Base-by-base conservation (phyloP, 78 protist species). In the Neovahlkampfia damariscottae region DNA sequence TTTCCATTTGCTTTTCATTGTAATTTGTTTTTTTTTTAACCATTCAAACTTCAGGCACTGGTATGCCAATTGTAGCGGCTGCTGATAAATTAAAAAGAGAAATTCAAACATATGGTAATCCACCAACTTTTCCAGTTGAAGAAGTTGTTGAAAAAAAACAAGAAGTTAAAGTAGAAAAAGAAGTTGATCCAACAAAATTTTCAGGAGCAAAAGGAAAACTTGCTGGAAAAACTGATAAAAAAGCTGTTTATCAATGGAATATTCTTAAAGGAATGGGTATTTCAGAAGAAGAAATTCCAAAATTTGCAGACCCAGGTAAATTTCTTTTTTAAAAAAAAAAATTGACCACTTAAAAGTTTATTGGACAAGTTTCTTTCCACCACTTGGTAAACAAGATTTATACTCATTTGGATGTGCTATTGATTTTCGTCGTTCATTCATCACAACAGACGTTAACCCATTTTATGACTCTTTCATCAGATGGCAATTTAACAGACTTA, bases 1-100 rank as follows among this genome's bases (percentile, higher is more conserved):
- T 96, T 93, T 81, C 99, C 99, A 10, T 93, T 98, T 70, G 98
- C 88, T 0, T 96, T 98, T 81, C 99, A 98, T 87, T 93, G 97
- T 86, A 98, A 99, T n/a, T n/a, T n/a, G n/a, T n/a, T n/a, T n/a
- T n/a, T n/a, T n/a, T n/a, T n/a, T n/a, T n/a, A n/a, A n/a, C n/a
- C n/a, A n/a, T n/a, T n/a, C n/a, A n/a, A n/a, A n/a, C n/a, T n/a
- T n/a, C n/a, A n/a, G n/a, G n/a, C 0, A 77, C 81, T n/a, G 99
- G 99, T 68, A 98, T 96, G 99, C 99, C 99, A 50, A 98, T 98
- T 86, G 86, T 86, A 89, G 99, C 96, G 3, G 28, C 74, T 27
- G 91, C 91, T 10, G 27, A 82, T 62, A 85, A 86, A 34, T 68
- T 87, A 7, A 36, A 69, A 59, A 32, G 31, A 38, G 86, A 85